Conservation (phyloP, 805 yeast genomes). For the Tetrapisispora arboricola region DNA sequence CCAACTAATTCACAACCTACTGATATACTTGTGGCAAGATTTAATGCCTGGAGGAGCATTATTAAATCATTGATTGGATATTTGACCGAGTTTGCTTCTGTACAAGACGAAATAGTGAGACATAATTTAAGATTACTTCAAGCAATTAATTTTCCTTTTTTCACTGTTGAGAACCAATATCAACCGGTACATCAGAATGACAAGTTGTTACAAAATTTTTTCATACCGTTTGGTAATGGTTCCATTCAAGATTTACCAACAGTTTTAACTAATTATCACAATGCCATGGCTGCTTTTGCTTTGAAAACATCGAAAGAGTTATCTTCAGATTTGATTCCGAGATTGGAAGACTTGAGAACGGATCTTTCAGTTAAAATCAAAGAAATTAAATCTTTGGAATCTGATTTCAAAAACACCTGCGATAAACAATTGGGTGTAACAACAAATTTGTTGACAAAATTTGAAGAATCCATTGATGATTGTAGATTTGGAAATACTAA, state of each 20-base stretch:
- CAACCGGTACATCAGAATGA: constrained; percentile 20
- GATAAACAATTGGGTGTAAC: constrained; percentile 59
- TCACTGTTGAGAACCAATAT: constrained; percentile 22
- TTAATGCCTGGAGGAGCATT: constrained; percentile 77
- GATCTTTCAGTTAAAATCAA: constrained; percentile 77
- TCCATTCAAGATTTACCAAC: constrained; percentile 79
- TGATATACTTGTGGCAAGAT: constrained; percentile 73
- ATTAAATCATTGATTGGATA: constrained; percentile 67
- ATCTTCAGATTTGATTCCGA: constrained; percentile 49
- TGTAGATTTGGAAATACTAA: constrained; percentile 40
- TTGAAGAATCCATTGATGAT: constrained; percentile 51
- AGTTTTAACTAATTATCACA: constrained; percentile 54
- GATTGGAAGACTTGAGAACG: constrained; percentile 56
- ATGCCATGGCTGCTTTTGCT: constrained; percentile 48
- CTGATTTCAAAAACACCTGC: constrained; percentile 76
- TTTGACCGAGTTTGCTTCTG: constrained; percentile 67
- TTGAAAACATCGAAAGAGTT: constrained; percentile 50
- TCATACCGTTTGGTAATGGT: constrained; percentile 67
- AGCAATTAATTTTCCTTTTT: constrained; percentile 45
- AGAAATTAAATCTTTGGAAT: constrained; percentile 71
- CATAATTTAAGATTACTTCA: constrained; percentile 75
- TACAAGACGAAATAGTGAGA: constrained; percentile 80
- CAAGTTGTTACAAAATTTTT: constrained; percentile 34
- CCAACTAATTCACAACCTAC: constrained; percentile 71
- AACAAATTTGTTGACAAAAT: constrained; percentile 43